Evolutionary conservation across 2,329 filamentous ascomycete genomes (phyloP).

Genomic region (Apiospora malaysiana): DNA sequence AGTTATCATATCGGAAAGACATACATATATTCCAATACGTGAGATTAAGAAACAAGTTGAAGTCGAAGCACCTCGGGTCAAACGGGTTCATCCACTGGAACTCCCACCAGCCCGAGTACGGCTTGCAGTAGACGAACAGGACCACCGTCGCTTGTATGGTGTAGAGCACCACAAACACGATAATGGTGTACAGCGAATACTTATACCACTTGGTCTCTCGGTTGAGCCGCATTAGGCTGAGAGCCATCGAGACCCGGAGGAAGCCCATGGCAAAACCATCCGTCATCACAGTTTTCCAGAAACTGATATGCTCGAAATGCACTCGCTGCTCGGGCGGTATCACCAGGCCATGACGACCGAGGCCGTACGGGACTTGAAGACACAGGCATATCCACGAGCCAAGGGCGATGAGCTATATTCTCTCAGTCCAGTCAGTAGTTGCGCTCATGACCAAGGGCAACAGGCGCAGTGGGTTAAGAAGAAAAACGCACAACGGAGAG

Average conservation of each 20-base stretch:
- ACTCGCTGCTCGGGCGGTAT: neutral
- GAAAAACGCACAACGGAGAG: neutral
- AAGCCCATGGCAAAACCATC: conserved; percentile 8
- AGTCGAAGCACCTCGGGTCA: neutral
- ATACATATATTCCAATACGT: conserved; percentile 5
- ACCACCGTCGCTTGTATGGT: neutral
- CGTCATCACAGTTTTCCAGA: conserved; percentile 6
- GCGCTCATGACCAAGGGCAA: neutral
- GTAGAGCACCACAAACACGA: neutral
- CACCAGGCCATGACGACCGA: neutral
- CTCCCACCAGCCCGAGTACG: conserved; percentile 14
- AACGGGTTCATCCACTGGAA: conserved; percentile 13
- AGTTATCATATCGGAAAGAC: too few species aligned
- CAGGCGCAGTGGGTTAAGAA: too few species aligned
- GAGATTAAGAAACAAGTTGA: neutral
- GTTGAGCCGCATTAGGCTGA: neutral
- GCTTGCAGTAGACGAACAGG: conserved; percentile 3
- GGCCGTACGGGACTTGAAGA: neutral
- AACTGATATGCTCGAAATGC: conserved; percentile 6
- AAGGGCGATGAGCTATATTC: neutral
- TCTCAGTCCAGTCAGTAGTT: neutral
- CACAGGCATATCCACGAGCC: neutral
- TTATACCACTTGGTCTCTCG: neutral
- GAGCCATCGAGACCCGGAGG: neutral
- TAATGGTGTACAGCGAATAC: neutral